A percentile compares a stretch with the other conserved stretches of the same genome.
Evolutionary conservation across 306 rosid species (phyloP).

Genomic region (Trifolium fragiferum): DNA sequence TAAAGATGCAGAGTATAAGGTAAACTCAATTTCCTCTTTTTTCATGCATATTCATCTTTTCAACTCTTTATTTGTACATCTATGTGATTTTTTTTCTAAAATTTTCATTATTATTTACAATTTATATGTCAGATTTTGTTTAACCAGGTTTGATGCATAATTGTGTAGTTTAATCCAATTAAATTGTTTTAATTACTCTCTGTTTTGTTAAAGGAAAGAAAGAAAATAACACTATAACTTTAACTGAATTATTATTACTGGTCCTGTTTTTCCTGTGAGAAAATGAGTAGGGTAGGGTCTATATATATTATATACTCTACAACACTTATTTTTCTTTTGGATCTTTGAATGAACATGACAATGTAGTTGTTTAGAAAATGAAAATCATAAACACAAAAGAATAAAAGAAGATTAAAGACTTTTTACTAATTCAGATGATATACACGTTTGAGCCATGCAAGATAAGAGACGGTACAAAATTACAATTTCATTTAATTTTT

Average conservation of each 20-base stretch:
- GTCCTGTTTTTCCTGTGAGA: slow-evolving; percentile 38
- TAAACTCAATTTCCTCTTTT: slow-evolving; percentile 9
- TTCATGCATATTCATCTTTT: slow-evolving; percentile 4
- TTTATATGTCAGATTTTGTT: slow-evolving; percentile 12
- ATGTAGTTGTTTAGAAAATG: slow-evolving; percentile 38
- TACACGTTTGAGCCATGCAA: slow-evolving; percentile 69
- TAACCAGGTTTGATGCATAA: slow-evolving; percentile 3
- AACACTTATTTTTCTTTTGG: slow-evolving; percentile 7
- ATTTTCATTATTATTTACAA: neutral
- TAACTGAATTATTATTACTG: slow-evolving; percentile 35
- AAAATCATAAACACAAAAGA: neutral
- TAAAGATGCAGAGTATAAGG: slow-evolving; percentile 18
- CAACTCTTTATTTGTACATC: neutral
- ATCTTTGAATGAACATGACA: slow-evolving; percentile 40
- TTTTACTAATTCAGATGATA: slow-evolving; percentile 42
- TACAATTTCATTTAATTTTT: neutral
- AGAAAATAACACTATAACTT: slow-evolving; percentile 16
- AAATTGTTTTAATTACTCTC: slow-evolving; percentile 28
- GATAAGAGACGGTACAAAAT: slow-evolving; percentile 36
- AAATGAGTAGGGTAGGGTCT: slow-evolving; percentile 23
- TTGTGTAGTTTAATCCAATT: slow-evolving; percentile 30
- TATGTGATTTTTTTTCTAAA: neutral
- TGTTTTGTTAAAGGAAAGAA: slow-evolving; percentile 21
- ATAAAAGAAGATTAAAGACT: neutral
- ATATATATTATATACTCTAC: neutral